Conservation (phyloP, 2,329 filamentous ascomycete genomes). For the Rutstroemia sp. region DNA sequence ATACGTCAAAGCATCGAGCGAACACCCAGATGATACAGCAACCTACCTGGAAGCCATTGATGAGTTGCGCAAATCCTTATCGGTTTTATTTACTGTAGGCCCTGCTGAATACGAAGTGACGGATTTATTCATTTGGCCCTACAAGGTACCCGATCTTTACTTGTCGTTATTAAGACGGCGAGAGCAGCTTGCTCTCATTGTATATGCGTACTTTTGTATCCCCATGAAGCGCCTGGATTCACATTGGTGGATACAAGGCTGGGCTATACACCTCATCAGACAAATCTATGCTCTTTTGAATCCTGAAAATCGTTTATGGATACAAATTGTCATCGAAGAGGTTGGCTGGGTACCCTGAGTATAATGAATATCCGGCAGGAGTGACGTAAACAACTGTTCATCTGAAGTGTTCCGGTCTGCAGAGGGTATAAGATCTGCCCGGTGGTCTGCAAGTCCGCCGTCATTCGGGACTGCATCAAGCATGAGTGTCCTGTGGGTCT, state of each 20-base stretch:
- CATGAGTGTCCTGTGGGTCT: too few relatives aligned
- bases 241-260: constrained; percentile 34
- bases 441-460: too few relatives aligned
- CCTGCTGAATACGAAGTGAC: constrained; percentile 28
- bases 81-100: constrained; percentile 16
- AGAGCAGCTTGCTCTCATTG: constrained; percentile 30
- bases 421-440: too few relatives aligned
- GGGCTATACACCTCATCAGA: constrained; percentile 30
- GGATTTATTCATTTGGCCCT: constrained; percentile 37
- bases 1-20: constrained; percentile 15
- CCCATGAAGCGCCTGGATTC: constrained; percentile 30
- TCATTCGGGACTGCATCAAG: too few relatives aligned
- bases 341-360: constrained; percentile 24
- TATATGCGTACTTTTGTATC: constrained; percentile 33
- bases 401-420: neutral
- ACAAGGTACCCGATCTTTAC: constrained; percentile 31
- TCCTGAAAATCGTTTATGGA: constrained; percentile 33
- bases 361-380: too few relatives aligned
- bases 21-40: constrained; percentile 15
- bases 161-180: constrained; percentile 31
- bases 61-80: constrained; percentile 31
- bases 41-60: constrained; percentile 30
- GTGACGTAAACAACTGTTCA: neutral
- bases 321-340: constrained; percentile 29
- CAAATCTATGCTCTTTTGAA: constrained; percentile 31